phyloP scores from a whole-genome alignment of 345 rosid species.

The Corchorus olitorius region DNA sequence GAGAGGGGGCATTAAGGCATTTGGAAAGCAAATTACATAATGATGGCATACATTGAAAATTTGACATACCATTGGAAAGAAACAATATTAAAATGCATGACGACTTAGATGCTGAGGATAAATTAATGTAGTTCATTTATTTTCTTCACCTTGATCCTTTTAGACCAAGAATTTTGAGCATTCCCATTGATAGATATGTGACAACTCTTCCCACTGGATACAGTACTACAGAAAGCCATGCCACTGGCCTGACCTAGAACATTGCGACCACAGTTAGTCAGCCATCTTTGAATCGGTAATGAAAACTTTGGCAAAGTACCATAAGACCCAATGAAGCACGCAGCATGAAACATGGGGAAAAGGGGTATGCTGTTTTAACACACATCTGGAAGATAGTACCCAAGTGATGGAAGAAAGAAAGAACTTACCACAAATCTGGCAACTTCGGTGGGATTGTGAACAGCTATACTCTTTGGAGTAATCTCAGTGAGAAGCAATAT shows the following conservation, averaged over 20 bases:
- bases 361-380: background rate
- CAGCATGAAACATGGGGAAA: background rate
- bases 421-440: constrained; percentile 91
- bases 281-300: constrained; percentile 2
- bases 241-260: constrained; percentile 98
- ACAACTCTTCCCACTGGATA: constrained; percentile 97
- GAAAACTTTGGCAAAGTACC: constrained; percentile 7
- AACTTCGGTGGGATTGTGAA: constrained; percentile 93
- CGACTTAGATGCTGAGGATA: constrained; percentile 1
- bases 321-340: background rate
- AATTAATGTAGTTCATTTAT: constrained; percentile 15
- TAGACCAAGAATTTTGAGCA: constrained; percentile 89
- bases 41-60: background rate
- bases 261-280: constrained; percentile 43
- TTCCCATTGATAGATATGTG: constrained; percentile 94
- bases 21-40: constrained; percentile 20
- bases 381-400: background rate
- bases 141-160: constrained; percentile 84
- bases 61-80: constrained; percentile 6
- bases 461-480: constrained; percentile 98
- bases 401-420: constrained; percentile 12
- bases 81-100: background rate
- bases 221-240: constrained; percentile 94
- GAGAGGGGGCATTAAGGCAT: constrained; percentile 12
- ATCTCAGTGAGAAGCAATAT: constrained; percentile 93